Evolutionary conservation across 2,329 filamentous ascomycete species (phyloP).

Genomic region (Hypoxylon sp.): DNA sequence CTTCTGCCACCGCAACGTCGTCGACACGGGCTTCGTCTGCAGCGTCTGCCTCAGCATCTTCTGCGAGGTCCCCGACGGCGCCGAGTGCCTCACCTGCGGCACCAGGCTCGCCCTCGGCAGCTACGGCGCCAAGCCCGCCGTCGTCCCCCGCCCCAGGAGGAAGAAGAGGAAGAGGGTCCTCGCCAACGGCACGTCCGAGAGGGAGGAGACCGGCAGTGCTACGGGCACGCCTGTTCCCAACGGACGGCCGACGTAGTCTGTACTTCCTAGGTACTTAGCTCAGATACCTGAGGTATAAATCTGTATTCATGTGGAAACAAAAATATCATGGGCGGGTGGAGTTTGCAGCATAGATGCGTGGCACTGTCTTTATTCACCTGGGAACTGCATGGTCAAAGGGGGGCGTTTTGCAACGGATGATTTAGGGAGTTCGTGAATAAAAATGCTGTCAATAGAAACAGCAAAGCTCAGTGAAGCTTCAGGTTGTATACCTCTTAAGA

Average conservation of each 20-base stretch:
- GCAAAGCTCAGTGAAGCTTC: background rate
- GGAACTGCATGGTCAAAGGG: conserved; percentile 15
- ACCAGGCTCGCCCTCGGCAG: conserved; percentile 78
- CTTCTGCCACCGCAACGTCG: conserved; percentile 91
- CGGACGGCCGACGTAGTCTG: no score
- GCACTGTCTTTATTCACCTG: background rate
- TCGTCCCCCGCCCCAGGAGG: conserved; percentile 74
- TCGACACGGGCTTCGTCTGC: conserved; percentile 94
- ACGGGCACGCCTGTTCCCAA: conserved; percentile 65
- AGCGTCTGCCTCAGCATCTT: conserved; percentile 96
- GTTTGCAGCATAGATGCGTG: conserved; percentile 15
- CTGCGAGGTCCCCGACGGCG: conserved; percentile 69
- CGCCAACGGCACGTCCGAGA: conserved; percentile 56
- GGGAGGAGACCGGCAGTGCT: conserved; percentile 66
- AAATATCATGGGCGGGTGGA: background rate
- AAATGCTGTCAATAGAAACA: conserved; percentile 18
- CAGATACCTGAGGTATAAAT: no score
- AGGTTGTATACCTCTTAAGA: background rate
- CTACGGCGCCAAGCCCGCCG: conserved; percentile 79
- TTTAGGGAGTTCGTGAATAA: conserved; percentile 2
- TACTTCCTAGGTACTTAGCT: no score
- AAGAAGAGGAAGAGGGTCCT: conserved; percentile 72
- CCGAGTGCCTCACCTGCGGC: conserved; percentile 83
- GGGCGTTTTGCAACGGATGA: conserved; percentile 13
- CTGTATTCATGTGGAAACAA: conserved; percentile 2